Conservation (phyloP, 2,329 filamentous ascomycete species). For the Cercospora berteroae region DNA sequence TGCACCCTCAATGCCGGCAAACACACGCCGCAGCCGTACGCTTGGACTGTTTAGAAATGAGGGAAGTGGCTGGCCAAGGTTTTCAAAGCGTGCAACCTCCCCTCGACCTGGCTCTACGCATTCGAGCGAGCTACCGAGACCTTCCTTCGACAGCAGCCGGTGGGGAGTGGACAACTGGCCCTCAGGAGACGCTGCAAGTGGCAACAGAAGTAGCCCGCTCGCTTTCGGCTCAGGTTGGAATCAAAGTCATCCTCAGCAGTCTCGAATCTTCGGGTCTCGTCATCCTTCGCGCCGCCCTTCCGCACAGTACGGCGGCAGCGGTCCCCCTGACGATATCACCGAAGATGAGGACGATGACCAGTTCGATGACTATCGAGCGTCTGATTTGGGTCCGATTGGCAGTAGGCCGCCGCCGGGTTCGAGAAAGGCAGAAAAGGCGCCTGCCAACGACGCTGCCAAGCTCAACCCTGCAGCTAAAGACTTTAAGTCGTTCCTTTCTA, state of each 20-base stretch:
- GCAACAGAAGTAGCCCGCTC: slow-evolving; percentile 43
- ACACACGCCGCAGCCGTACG: slow-evolving; percentile 44
- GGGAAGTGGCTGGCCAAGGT: slow-evolving; percentile 50
- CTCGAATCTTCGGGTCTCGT: slow-evolving; percentile 53
- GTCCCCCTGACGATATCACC: slow-evolving; percentile 54
- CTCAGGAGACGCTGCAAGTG: slow-evolving; percentile 28
- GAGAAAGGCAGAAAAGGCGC: slow-evolving; percentile 21
- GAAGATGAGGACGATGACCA: slow-evolving; percentile 51
- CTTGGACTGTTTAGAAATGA: slow-evolving; percentile 47
- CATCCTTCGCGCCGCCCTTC: slow-evolving; percentile 79
- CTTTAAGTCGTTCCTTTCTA: slow-evolving; percentile 69
- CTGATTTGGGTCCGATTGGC: slow-evolving; percentile 69
- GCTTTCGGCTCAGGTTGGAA: slow-evolving; percentile 40
- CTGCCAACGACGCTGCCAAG: slow-evolving; percentile 49
- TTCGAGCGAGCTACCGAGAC: slow-evolving; percentile 65
- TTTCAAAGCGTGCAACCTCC: slow-evolving; percentile 40
- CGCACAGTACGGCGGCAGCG: slow-evolving; percentile 71
- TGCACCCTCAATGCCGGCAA: slow-evolving; percentile 15
- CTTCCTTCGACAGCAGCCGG: slow-evolving; percentile 68
- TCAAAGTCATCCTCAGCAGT: slow-evolving; percentile 53
- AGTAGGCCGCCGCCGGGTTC: slow-evolving; percentile 53
- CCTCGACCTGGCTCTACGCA: slow-evolving; percentile 58
- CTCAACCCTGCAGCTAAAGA: slow-evolving; percentile 88
- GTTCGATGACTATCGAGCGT: slow-evolving; percentile 44
- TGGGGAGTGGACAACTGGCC: slow-evolving; percentile 45